Base-by-base conservation (phyloP, 2,329 filamentous ascomycete genomes). In the Cryphonectria carpinicola region DNA sequence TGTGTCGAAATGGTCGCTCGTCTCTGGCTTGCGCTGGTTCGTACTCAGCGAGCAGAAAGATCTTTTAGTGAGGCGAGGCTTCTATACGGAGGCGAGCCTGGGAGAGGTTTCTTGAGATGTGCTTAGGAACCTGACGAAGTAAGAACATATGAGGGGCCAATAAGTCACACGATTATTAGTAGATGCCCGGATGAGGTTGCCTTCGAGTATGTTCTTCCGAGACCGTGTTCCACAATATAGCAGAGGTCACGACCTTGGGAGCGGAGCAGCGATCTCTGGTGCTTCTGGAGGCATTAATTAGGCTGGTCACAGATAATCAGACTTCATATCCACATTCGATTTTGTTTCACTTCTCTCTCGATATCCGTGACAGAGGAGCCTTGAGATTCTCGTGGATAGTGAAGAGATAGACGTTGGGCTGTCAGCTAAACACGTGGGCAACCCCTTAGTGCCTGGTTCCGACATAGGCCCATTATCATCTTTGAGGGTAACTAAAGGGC, bases 81-180 rank as follows among this genome's bases (percentile, higher is more conserved):
- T 19, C 14, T 28, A 58, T 28, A 19, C 28, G 7, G 54, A 32
- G 10, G 52, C 8, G 1, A 58, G 25, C 14, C 14, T 35, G 13
- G 28, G 13, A 56, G 25, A 28, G 28, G 13, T 25, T 32, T 4
- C 25, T 32, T 25, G 1, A 17, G 52, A 32, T 56, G n/a, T 17
- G 25, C 14, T 32, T 56, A 25, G 52, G 19, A 19, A 19, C 11
- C 19, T 4, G 46, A 49, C 4, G 52, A 28, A n/a, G 25, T 28
- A 2, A 8, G 19, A 22, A 49, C 22, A n/a, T 49, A n/a, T 49
- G 46, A n/a, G 46, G 46, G 10, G 17, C 46, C 2, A n/a, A n/a
- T 0, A n/a, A 11, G 46, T n/a, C 3, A 46, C 17, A 17, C 7
- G n/a, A 10, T 1, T 1, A n/a, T 6, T 4, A 2, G 19, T n/a